A percentile compares a stretch with the other conserved stretches of the same genome.
These are phyloP conservation scores for Fusarium sp. DNA, from an alignment of 2,329 filamentous ascomycete species.

Conservation along the genomic window DNA sequence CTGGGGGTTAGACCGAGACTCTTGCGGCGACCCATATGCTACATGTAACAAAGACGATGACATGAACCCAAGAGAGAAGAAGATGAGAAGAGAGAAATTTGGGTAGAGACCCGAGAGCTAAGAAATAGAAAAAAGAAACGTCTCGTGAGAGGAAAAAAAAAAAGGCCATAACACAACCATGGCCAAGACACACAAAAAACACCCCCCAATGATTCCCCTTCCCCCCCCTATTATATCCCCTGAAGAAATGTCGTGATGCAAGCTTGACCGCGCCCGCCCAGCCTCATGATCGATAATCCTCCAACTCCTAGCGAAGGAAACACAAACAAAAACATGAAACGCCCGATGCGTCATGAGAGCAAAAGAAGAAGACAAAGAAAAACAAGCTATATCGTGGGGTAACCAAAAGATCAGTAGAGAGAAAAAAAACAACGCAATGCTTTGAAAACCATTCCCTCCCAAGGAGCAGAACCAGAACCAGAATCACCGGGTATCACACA, in stretches of 20 bases:
- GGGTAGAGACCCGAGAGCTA: neutral
- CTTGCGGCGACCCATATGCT: conserved; percentile 17
- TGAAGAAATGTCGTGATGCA: conserved; percentile 38
- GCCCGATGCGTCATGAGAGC: conserved; percentile 28
- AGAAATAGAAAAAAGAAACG: neutral
- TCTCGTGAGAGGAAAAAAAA: conserved; percentile 32
- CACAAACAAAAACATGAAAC: conserved; percentile 4
- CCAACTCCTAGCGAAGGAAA: conserved; percentile 36
- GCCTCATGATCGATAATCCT: conserved; percentile 34
- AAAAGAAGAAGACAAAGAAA: conserved; percentile 5
- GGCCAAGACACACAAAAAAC: neutral
- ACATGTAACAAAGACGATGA: neutral
- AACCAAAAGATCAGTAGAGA: conserved; percentile 8
- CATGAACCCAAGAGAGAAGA: conserved; percentile 19
- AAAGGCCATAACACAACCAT: conserved; percentile 1
- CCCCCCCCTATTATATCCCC: conserved; percentile 30
- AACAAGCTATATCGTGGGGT: neutral
- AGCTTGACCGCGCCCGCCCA: conserved; percentile 13
- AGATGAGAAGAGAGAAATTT: neutral
- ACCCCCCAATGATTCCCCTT: neutral
- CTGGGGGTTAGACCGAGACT: neutral
- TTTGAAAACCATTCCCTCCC: conserved; percentile 20
- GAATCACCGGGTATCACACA: conserved; percentile 44
- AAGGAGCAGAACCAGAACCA: conserved; percentile 25
- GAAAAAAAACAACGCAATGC: conserved; percentile 15